Percentiles rank a stretch among this genome's conserved stretches.
Conservation (phyloP, 495 filamentous ascomycete species). For the Neurospora sp. region DNA sequence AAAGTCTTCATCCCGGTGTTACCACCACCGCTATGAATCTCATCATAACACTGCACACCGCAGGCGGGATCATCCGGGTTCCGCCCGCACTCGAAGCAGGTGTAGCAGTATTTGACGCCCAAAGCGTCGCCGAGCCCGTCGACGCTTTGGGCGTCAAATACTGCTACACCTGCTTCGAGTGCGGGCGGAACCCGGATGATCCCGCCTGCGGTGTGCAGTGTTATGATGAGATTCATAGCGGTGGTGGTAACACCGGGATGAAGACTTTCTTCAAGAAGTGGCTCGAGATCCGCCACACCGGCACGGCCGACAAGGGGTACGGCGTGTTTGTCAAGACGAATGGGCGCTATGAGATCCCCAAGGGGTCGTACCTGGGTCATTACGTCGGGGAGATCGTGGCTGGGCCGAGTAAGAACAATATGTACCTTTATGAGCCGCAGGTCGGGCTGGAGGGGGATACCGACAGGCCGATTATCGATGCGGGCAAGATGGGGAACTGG, state of each 20-base stretch:
- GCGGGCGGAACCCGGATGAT: background rate
- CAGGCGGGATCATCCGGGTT: background rate
- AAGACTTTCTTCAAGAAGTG: background rate
- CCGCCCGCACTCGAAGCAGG: background rate
- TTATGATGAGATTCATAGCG: background rate
- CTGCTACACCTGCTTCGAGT: slow-evolving; percentile 1
- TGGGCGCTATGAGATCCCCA: background rate
- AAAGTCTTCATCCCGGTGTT: background rate
- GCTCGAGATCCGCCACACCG: slow-evolving; percentile 1
- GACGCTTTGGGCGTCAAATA: background rate
- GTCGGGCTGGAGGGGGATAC: background rate
- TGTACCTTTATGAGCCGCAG: background rate
- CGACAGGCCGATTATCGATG: slow-evolving; percentile 2
- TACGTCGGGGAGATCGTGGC: slow-evolving; percentile 4
- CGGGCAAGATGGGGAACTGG: slow-evolving; percentile 13
- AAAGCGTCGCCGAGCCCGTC: background rate
- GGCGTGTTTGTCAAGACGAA: slow-evolving; percentile 1
- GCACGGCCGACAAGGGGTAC: background rate
- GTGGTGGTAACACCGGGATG: background rate
- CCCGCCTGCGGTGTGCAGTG: background rate
- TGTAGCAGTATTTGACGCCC: background rate
- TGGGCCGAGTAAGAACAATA: background rate
- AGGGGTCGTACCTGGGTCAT: background rate
- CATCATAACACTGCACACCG: background rate
- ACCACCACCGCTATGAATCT: background rate